phyloP scores from a whole-genome alignment of 495 filamentous ascomycete genomes.

The Aspergillus panamensis region DNA sequence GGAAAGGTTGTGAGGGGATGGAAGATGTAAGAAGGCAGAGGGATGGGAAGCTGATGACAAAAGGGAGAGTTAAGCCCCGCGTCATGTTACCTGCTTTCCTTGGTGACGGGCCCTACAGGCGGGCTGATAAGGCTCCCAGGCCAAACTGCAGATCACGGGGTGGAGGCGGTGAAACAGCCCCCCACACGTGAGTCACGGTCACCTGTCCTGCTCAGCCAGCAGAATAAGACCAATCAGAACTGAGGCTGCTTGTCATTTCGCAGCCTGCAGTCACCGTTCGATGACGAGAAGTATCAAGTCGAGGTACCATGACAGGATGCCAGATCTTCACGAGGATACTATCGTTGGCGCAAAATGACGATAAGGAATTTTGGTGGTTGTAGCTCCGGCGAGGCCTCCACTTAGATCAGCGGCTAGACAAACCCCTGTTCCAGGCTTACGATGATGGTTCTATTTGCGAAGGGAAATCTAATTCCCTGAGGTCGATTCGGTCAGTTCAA shows the following conservation, averaged over 20 bases:
- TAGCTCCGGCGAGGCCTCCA: conserved; percentile 18
- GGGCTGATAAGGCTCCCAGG: conserved; percentile 23
- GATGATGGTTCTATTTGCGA: background rate
- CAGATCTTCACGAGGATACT: conserved; percentile 6
- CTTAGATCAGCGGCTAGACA: conserved; percentile 21
- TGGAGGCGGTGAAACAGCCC: conserved; percentile 34
- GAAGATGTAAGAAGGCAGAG: conserved; percentile 2
- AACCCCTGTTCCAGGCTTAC: conserved; percentile 4
- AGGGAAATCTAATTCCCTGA: background rate
- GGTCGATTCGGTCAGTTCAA: background rate
- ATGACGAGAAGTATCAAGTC: too few relatives aligned
- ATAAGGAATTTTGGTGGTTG: conserved; percentile 14
- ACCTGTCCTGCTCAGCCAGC: conserved; percentile 9
- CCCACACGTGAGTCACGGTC: conserved; percentile 28
- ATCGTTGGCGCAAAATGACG: background rate
- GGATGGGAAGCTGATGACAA: conserved; percentile 21
- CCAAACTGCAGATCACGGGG: conserved; percentile 28
- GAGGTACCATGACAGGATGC: background rate
- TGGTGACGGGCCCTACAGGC: background rate
- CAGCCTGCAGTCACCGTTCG: background rate
- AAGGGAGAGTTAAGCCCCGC: conserved; percentile 27
- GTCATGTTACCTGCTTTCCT: conserved; percentile 23
- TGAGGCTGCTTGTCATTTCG: background rate
- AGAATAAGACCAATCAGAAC: conserved; percentile 1
- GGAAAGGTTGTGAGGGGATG: conserved; percentile 13